phyloP scores from a whole-genome alignment of 352 stramenopile species.

The Globisporangium abappressorium region DNA sequence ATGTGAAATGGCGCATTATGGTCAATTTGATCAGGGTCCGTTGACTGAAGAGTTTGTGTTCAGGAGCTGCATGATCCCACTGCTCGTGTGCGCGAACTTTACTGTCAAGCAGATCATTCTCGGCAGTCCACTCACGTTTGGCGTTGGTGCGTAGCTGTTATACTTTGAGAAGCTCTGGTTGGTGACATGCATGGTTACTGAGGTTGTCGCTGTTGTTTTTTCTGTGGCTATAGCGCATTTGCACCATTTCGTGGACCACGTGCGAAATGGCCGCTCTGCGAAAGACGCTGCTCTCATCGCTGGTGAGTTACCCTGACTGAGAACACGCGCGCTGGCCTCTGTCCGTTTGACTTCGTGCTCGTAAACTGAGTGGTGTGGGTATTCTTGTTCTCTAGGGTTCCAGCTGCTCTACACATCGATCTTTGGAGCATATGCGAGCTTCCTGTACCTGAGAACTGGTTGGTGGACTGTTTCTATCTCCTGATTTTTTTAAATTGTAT shows the following conservation, averaged over 20 bases:
- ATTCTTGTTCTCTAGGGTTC: conserved; percentile 49
- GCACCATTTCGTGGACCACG: conserved; percentile 84
- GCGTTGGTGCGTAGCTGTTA: conserved; percentile 71
- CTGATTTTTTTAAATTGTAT: neutral
- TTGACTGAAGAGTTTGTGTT: conserved; percentile 96
- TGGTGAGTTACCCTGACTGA: conserved; percentile 31
- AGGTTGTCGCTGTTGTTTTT: neutral
- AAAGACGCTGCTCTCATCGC: conserved; percentile 79
- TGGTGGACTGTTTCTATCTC: conserved; percentile 1
- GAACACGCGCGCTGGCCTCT: neutral
- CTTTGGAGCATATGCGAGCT: conserved; percentile 94
- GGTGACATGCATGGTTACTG: neutral
- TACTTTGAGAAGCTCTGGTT: neutral
- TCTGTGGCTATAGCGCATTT: conserved; percentile 60
- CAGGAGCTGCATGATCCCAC: conserved; percentile 90
- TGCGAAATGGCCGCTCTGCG: conserved; percentile 61
- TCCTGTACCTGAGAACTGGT: conserved; percentile 91
- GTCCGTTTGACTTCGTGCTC: no score
- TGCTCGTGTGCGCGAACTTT: conserved; percentile 82
- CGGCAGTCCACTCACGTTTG: conserved; percentile 93
- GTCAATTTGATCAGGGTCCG: conserved; percentile 60
- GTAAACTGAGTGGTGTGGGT: no score
- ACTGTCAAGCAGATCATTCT: conserved; percentile 82
- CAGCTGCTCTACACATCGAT: conserved; percentile 96
- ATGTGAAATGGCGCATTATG: neutral